These are phyloP conservation scores for Tetrahymena elliotti DNA, from an alignment of 73 alveolate species.

Conservation along the genomic window DNA sequence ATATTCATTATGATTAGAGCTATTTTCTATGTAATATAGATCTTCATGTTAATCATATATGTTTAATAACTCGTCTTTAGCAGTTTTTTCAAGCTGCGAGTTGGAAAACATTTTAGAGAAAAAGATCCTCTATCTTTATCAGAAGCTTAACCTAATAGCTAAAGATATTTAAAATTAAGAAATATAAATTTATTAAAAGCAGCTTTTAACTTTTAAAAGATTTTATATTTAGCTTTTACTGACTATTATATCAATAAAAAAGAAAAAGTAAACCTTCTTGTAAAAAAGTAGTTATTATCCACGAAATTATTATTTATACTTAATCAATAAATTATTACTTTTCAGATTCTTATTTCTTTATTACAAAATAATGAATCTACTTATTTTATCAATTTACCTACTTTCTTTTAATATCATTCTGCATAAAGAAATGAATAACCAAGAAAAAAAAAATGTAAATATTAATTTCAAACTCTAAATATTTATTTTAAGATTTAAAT, in stretches of 20 bases:
- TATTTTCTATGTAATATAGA: background rate
- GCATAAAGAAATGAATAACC: no score
- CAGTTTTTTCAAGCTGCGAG: background rate
- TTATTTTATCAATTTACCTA: background rate
- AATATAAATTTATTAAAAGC: no score
- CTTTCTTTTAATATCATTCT: no score
- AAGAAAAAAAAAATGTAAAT: no score
- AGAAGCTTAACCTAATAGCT: no score
- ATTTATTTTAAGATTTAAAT: no score
- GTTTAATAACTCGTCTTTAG: background rate
- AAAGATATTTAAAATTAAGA: no score
- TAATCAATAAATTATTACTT: background rate
- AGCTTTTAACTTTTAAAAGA: background rate
- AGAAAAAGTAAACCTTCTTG: background rate
- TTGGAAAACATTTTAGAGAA: background rate
- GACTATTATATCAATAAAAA: background rate
- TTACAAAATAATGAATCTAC: background rate
- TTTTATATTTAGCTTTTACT: background rate
- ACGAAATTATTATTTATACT: background rate
- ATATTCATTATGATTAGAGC: background rate
- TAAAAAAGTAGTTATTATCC: background rate
- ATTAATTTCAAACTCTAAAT: no score
- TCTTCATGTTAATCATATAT: background rate
- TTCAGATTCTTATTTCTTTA: no score
- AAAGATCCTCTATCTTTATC: background rate